phyloP scores from a whole-genome alignment of 129 eudicot genomes.

The Apium graveolens region DNA sequence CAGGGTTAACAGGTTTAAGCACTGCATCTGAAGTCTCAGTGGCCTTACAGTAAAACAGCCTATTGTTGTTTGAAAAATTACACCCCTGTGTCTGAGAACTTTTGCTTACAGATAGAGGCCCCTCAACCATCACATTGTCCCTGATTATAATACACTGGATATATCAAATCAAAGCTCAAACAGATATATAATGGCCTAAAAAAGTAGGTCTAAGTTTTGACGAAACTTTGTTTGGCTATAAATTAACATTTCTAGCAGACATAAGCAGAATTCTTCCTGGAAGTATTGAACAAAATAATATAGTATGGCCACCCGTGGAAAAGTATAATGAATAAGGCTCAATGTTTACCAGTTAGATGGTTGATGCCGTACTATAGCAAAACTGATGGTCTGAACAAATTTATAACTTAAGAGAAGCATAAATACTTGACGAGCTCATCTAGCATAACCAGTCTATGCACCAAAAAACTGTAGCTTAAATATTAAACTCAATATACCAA shows the following conservation, averaged over 20 bases:
- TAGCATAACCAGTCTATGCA: neutral
- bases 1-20: slow-evolving; percentile 14
- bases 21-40: slow-evolving; percentile 19
- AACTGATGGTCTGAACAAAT: neutral
- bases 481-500: neutral
- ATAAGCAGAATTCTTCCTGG: neutral
- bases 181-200: slow-evolving; percentile 18
- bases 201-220: neutral
- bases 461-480: neutral
- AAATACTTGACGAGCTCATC: neutral
- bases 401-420: neutral
- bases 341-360: neutral
- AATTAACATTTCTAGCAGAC: neutral
- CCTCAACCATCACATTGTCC: slow-evolving; percentile 68
- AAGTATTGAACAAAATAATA: neutral
- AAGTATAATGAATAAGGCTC: neutral
- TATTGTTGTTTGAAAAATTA: slow-evolving; percentile 20
- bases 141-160: slow-evolving; percentile 82
- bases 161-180: slow-evolving; percentile 71
- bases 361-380: neutral
- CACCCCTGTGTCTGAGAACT: slow-evolving; percentile 13
- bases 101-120: slow-evolving; percentile 25
- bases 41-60: slow-evolving; percentile 13
- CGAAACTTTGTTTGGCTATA: neutral
- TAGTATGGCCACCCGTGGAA: neutral